Evolutionary conservation across 345 rosid genomes (phyloP).

Genomic region (Euphorbia tirucalli): DNA sequence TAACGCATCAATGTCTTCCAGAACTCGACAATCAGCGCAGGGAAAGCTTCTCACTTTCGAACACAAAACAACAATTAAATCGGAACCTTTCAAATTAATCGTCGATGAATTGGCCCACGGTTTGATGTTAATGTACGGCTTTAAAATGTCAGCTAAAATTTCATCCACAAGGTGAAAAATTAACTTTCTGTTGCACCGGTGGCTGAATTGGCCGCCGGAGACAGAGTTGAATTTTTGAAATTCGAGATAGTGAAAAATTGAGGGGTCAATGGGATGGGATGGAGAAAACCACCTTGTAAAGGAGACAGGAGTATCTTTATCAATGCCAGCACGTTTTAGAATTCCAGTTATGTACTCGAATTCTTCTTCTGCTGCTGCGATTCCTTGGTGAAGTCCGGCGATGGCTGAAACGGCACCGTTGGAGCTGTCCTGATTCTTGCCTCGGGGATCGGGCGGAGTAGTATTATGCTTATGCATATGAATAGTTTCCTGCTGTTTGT

Average conservation of each 20-base stretch:
- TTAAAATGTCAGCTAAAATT: slow-evolving; percentile 51
- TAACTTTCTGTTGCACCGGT: slow-evolving; percentile 58
- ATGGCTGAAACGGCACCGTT: slow-evolving; percentile 23
- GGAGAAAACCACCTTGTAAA: slow-evolving; percentile 59
- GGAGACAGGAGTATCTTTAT: slow-evolving; percentile 47
- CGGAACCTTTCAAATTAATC: slow-evolving; percentile 33
- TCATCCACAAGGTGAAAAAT: slow-evolving; percentile 66
- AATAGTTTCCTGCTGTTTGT: slow-evolving; percentile 33
- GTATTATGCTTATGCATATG: background rate
- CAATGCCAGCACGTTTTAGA: slow-evolving; percentile 49
- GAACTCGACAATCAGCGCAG: slow-evolving; percentile 48
- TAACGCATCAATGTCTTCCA: slow-evolving; percentile 64
- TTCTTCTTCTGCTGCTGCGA: slow-evolving; percentile 23
- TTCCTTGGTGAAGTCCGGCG: slow-evolving; percentile 3
- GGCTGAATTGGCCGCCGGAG: slow-evolving; percentile 38
- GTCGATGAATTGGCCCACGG: slow-evolving; percentile 38
- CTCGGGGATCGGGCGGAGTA: slow-evolving; percentile 27
- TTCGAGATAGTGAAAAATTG: slow-evolving; percentile 64
- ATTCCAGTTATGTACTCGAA: slow-evolving; percentile 57
- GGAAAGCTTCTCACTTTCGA: slow-evolving; percentile 41
- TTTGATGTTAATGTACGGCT: slow-evolving; percentile 46
- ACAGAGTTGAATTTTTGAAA: slow-evolving; percentile 23
- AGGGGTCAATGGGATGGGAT: slow-evolving; percentile 63
- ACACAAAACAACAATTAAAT: slow-evolving; percentile 38
- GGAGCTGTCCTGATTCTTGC: slow-evolving; percentile 19